phyloP scores from a whole-genome alignment of 2,329 filamentous ascomycete species.

The Ophiostoma australiae region DNA sequence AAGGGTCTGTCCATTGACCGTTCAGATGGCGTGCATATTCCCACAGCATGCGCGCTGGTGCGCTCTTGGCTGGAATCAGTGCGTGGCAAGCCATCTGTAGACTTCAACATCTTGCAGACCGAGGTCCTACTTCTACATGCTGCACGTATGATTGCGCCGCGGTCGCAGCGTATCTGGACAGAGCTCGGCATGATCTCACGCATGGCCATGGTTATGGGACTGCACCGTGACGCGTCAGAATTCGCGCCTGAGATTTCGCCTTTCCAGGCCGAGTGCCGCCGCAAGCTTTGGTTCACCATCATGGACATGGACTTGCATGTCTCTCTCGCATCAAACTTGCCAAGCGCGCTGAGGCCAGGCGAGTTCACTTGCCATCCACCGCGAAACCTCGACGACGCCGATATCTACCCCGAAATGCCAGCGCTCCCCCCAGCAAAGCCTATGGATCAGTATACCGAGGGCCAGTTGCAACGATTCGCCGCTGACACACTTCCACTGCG shows the following conservation, averaged over 20 bases:
- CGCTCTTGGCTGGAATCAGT: slow-evolving; percentile 50
- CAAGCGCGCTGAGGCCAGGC: slow-evolving; percentile 47
- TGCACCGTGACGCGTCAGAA: slow-evolving; percentile 54
- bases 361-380: slow-evolving; percentile 52
- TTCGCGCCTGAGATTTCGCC: slow-evolving; percentile 44
- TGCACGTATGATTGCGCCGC: slow-evolving; percentile 46
- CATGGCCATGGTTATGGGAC: slow-evolving; percentile 56
- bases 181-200: slow-evolving; percentile 52
- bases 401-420: slow-evolving; percentile 45
- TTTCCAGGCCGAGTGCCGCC: slow-evolving; percentile 50
- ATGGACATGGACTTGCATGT: slow-evolving; percentile 54
- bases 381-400: slow-evolving; percentile 49
- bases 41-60: slow-evolving; percentile 52
- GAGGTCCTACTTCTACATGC: slow-evolving; percentile 52
- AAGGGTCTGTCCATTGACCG: slow-evolving; percentile 45
- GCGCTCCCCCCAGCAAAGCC: slow-evolving; percentile 47
- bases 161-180: slow-evolving; percentile 49
- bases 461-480: slow-evolving; percentile 51
- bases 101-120: slow-evolving; percentile 50
- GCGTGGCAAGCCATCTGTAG: slow-evolving; percentile 49
- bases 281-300: slow-evolving; percentile 54
- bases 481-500: slow-evolving; percentile 47
- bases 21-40: slow-evolving; percentile 52
- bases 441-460: slow-evolving; percentile 49
- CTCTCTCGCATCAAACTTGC: slow-evolving; percentile 49